Evolutionary conservation across 352 stramenopile species (phyloP).

Genomic region (Pythium biforme): DNA sequence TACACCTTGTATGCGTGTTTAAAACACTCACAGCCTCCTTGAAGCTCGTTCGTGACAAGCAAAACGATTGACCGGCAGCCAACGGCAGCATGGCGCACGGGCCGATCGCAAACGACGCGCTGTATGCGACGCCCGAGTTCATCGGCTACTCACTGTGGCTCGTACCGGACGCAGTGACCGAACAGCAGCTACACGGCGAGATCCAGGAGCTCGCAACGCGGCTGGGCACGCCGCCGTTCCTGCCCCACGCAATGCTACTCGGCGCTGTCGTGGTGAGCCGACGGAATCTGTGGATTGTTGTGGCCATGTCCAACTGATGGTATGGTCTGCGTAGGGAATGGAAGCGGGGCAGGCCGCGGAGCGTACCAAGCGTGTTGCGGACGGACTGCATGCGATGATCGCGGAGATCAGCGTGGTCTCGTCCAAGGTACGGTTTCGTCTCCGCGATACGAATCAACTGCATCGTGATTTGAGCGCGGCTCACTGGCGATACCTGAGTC

Average conservation of each 20-base stretch:
- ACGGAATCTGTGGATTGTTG: too few relatives aligned
- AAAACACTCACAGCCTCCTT: constrained; percentile 6
- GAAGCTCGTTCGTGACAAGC: neutral
- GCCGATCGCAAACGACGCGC: constrained; percentile 21
- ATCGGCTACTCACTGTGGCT: constrained; percentile 65
- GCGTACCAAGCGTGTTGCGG: constrained; percentile 39
- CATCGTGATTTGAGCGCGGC: neutral
- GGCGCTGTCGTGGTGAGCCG: constrained; percentile 44
- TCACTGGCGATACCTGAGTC: neutral
- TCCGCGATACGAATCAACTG: too few relatives aligned
- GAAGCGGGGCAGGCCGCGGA: constrained; percentile 23
- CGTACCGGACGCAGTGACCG: constrained; percentile 26
- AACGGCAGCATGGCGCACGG: neutral
- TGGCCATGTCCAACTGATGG: too few relatives aligned
- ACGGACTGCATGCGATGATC: constrained; percentile 31
- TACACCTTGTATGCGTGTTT: constrained; percentile 10
- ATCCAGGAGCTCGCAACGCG: constrained; percentile 40
- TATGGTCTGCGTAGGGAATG: constrained; percentile 25
- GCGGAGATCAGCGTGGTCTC: constrained; percentile 40
- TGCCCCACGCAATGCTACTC: constrained; percentile 61
- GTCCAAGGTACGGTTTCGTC: too few relatives aligned
- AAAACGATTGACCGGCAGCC: neutral
- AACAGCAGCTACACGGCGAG: constrained; percentile 26
- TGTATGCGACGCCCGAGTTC: constrained; percentile 42
- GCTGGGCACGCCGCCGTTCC: constrained; percentile 47